These are phyloP conservation scores for Henckelia pumila DNA, from an alignment of 257 asterid genomes.

Conservation along the genomic window DNA sequence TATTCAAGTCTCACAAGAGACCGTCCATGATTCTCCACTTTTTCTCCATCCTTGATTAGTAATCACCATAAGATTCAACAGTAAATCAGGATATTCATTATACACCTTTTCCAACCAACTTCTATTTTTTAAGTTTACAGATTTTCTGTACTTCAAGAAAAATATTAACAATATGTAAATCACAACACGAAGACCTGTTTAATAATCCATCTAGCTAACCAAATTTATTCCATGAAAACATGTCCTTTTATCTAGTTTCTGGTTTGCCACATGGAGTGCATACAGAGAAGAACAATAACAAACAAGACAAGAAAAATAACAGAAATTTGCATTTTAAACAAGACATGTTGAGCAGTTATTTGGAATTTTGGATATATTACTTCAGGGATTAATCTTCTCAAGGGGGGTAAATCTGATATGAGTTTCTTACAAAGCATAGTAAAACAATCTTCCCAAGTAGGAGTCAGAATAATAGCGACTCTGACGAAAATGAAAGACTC, in stretches of 20 bases:
- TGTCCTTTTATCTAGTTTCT: background rate
- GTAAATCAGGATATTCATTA: background rate
- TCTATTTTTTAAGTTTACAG: background rate
- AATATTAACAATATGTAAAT: background rate
- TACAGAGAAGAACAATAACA: background rate
- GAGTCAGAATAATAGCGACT: conserved; percentile 5
- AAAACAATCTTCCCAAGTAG: background rate
- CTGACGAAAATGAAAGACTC: background rate
- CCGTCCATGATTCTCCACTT: background rate
- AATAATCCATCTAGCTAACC: background rate
- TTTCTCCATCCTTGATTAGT: background rate
- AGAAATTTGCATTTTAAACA: background rate
- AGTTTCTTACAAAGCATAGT: background rate
- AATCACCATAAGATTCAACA: background rate
- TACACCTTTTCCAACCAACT: background rate
- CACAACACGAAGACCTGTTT: background rate
- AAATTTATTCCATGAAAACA: background rate
- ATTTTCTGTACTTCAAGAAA: background rate
- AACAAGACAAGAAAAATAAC: too few species aligned
- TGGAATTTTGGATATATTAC: background rate
- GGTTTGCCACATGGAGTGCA: background rate
- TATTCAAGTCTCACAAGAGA: background rate
- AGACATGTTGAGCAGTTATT: background rate
- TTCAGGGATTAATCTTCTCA: background rate
- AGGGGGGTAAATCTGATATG: background rate